These are phyloP conservation scores for Colletotrichum musicola DNA, from an alignment of 2,329 filamentous ascomycete species.

Conservation along the genomic window DNA sequence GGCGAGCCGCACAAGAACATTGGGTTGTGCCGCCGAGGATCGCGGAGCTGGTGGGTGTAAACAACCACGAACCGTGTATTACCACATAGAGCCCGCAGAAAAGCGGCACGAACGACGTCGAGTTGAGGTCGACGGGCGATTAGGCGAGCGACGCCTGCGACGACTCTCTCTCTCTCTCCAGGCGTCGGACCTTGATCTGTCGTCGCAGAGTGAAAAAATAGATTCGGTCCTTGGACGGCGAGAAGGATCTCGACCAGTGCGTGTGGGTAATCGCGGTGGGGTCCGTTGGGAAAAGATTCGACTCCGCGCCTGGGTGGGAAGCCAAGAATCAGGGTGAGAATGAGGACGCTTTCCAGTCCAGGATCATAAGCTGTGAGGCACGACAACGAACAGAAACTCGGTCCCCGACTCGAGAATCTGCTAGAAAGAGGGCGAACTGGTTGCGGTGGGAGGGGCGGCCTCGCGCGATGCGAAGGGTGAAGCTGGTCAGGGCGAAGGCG, in stretches of 20 bases:
- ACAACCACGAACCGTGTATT: no score
- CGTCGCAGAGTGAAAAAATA: not conserved
- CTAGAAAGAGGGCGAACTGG: not conserved
- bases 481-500: not conserved
- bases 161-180: no score
- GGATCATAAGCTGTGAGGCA: no score
- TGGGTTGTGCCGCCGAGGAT: not conserved
- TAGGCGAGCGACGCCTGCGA: no score
- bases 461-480: not conserved
- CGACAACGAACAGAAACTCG: no score
- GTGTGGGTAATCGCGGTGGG: conserved; percentile 21
- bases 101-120: no score
- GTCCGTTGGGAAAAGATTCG: conserved; percentile 11
- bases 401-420: not conserved
- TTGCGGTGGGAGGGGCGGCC: not conserved
- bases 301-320: not conserved
- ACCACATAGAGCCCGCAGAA: no score
- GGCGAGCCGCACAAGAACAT: not conserved
- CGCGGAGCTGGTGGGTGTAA: no score
- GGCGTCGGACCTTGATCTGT: no score
- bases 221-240: not conserved
- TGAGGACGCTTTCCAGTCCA: not conserved
- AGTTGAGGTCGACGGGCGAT: no score
- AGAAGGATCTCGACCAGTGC: not conserved
- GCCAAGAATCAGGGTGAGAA: not conserved